Conservation (phyloP, 1,139 yeast species). For the Debaryomyces udenii region DNA sequence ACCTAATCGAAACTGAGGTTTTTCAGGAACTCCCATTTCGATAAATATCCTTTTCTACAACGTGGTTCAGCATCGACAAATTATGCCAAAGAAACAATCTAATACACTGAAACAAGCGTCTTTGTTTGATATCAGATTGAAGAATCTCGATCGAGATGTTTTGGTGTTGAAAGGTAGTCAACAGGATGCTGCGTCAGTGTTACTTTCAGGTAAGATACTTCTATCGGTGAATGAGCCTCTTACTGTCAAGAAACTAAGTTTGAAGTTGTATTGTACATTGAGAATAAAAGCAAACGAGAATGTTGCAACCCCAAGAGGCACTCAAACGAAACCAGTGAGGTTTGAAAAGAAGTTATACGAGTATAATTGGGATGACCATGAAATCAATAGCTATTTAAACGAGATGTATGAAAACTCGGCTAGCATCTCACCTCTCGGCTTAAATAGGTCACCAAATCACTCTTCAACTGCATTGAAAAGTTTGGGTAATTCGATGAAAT, state of each 20-base stretch:
- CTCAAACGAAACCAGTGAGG: conserved; percentile 52
- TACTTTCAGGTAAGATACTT: conserved; percentile 77
- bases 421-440: conserved; percentile 16
- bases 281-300: conserved; percentile 59
- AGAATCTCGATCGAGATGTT: conserved; percentile 76
- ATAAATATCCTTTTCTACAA: not conserved
- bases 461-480: conserved; percentile 41
- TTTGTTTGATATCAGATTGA: conserved; percentile 62
- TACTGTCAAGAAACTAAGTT: conserved; percentile 60
- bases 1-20: not conserved
- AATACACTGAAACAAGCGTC: conserved; percentile 35
- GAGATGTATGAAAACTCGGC: conserved; percentile 32
- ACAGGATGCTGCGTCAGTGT: conserved; percentile 75
- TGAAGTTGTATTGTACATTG: conserved; percentile 67
- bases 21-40: not conserved
- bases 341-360: conserved; percentile 73
- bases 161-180: conserved; percentile 78
- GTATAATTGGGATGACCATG: conserved; percentile 73
- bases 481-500: conserved; percentile 32
- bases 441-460: conserved; percentile 26
- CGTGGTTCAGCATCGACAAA: not conserved
- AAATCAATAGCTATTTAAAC: conserved; percentile 40
- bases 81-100: conserved; percentile 22
- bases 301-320: conserved; percentile 46
- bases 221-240: conserved; percentile 78